These are phyloP conservation scores for Lagenidium sp. DNA, from an alignment of 352 stramenopile genomes.

Conservation along the genomic window DNA sequence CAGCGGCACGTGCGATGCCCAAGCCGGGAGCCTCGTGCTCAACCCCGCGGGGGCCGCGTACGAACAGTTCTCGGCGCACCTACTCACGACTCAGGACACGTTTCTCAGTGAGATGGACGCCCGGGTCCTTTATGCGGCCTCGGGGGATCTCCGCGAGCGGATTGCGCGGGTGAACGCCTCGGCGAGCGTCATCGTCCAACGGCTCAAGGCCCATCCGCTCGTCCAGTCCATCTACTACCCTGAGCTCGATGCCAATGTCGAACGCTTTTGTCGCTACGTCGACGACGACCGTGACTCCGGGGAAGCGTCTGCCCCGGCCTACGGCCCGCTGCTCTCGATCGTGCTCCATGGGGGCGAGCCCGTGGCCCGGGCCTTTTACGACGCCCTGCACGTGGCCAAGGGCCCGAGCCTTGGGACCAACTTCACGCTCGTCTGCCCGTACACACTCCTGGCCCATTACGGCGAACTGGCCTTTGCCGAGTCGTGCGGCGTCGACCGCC, in stretches of 20 bases:
- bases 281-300: not conserved
- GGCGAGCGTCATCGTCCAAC: conserved; percentile 53
- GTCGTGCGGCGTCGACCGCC: conserved; percentile 84
- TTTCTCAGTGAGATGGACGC: conserved; percentile 62
- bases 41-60: conserved; percentile 57
- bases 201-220: conserved; percentile 57
- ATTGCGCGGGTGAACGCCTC: conserved; percentile 75
- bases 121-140: conserved; percentile 32
- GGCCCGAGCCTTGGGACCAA: conserved; percentile 90
- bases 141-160: conserved; percentile 62
- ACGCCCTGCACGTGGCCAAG: conserved; percentile 78
- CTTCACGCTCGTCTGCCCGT: conserved; percentile 91
- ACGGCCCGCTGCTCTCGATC: conserved; percentile 86
- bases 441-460: conserved; percentile 91
- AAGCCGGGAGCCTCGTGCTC: conserved; percentile 86
- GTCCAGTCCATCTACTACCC: conserved; percentile 87
- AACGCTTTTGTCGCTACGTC: conserved; percentile 58
- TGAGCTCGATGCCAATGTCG: conserved; percentile 31
- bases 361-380: conserved; percentile 82
- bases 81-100: conserved; percentile 28
- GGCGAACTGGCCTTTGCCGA: conserved; percentile 89
- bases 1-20: conserved; percentile 85
- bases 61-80: conserved; percentile 27
- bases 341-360: conserved; percentile 64
- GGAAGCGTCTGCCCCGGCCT: conserved; percentile 26